phyloP scores from a whole-genome alignment of 257 asterid genomes.

The Mitragyna speciosa region DNA sequence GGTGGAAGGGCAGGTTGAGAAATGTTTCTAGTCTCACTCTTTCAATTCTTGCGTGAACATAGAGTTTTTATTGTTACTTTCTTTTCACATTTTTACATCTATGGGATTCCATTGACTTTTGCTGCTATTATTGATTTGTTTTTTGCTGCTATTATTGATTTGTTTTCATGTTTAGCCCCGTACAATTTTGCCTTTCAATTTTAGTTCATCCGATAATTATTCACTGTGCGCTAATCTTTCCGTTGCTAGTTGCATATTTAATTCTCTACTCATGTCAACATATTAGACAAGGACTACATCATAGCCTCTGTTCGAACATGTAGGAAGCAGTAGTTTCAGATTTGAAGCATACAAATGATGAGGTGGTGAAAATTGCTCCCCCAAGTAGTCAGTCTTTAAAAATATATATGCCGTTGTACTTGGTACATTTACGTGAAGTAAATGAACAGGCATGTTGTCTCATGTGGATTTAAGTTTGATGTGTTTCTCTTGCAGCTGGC shows the following conservation, averaged over 20 bases:
- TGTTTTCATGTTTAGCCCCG: background rate
- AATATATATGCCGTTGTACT: constrained; percentile 86
- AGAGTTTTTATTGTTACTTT: background rate
- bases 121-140: background rate
- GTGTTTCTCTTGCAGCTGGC: background rate
- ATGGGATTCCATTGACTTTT: background rate
- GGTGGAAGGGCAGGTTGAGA: background rate
- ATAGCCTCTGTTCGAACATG: constrained; percentile 30
- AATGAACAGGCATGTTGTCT: constrained; percentile 63
- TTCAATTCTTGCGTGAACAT: background rate
- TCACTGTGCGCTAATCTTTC: background rate
- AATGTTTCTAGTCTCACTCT: background rate
- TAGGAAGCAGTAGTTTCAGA: constrained; percentile 86
- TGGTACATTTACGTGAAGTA: constrained; percentile 62
- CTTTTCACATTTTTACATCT: background rate
- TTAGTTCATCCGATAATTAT: background rate
- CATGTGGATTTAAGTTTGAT: constrained; percentile 11
- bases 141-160: no score
- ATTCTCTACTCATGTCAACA: background rate
- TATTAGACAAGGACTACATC: constrained; percentile 11
- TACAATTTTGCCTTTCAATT: background rate
- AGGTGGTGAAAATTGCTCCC: constrained; percentile 52
- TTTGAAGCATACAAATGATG: constrained; percentile 79
- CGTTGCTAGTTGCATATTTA: background rate
- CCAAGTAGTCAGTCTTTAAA: constrained; percentile 71